These are phyloP conservation scores for Epicoccum sorghinum DNA, from an alignment of 2,329 filamentous ascomycete genomes.

Conservation along the genomic window DNA sequence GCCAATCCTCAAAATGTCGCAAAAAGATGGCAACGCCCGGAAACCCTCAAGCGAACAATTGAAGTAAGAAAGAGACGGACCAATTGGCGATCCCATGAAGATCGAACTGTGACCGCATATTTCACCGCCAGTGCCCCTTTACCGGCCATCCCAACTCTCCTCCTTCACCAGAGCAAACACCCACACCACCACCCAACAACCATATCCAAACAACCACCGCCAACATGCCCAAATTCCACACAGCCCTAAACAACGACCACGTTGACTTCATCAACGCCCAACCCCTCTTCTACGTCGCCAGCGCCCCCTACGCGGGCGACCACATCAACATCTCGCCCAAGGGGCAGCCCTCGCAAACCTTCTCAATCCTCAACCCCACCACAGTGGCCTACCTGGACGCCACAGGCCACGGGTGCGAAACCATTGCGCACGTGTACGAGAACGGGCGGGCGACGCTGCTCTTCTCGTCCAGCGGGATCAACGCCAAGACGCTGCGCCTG, in stretches of 20 bases:
- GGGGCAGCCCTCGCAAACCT: conserved; percentile 67
- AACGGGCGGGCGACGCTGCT: conserved; percentile 77
- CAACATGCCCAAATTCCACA: conserved; percentile 65
- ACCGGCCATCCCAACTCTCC: background rate
- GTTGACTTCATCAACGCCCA: conserved; percentile 69
- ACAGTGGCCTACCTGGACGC: conserved; percentile 74
- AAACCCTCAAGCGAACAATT: background rate
- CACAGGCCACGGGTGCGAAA: conserved; percentile 77
- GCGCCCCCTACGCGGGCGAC: conserved; percentile 68
- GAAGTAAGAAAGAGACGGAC: conserved; percentile 1
- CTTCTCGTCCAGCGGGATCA: conserved; percentile 69
- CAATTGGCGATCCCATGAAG: background rate
- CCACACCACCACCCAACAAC: background rate
- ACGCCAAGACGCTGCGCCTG: conserved; percentile 67
- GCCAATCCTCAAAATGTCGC: conserved; percentile 13
- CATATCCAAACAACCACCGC: background rate
- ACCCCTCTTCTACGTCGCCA: conserved; percentile 76
- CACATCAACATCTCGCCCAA: conserved; percentile 82
- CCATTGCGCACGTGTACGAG: conserved; percentile 76
- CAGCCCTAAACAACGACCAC: conserved; percentile 61
- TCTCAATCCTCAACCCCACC: conserved; percentile 65
- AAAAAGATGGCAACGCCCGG: conserved; percentile 3
- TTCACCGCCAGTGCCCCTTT: background rate
- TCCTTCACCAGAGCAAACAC: background rate
- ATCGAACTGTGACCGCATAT: background rate